These are phyloP conservation scores for Hysterium pulicare DNA, from an alignment of 2,329 filamentous ascomycete species.

Conservation along the genomic window DNA sequence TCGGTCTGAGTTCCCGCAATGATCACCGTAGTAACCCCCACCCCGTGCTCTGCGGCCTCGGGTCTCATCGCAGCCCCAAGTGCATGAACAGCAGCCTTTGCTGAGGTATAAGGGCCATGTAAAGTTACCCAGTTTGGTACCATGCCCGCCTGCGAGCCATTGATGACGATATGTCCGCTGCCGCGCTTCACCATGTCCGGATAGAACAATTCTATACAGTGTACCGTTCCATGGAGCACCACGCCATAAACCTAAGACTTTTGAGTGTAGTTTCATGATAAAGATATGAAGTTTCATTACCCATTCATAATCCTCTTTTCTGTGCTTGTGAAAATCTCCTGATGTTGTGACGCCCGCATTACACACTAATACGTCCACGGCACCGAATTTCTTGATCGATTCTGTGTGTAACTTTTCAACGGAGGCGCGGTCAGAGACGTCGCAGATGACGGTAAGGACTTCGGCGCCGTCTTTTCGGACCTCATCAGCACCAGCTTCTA, in stretches of 20 bases:
- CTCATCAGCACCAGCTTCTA: slow-evolving; percentile 10
- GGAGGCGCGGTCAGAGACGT: slow-evolving; percentile 12
- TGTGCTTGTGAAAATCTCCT: slow-evolving; percentile 9
- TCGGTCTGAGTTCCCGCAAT: slow-evolving; percentile 13
- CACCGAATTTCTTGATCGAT: slow-evolving; percentile 8
- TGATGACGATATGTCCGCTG: slow-evolving; percentile 11
- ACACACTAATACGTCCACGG: slow-evolving; percentile 16
- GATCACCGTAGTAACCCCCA: slow-evolving; percentile 12
- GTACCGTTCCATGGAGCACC: slow-evolving; percentile 9
- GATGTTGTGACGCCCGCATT: slow-evolving; percentile 15
- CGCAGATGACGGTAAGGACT: slow-evolving; percentile 16
- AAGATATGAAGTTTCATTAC: too few relatives aligned
- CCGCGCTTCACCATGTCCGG: slow-evolving; percentile 12
- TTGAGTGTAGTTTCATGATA: too few relatives aligned
- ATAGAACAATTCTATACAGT: slow-evolving; percentile 14
- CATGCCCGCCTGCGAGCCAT: slow-evolving; percentile 13
- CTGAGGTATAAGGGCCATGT: slow-evolving; percentile 14
- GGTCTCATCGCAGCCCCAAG: slow-evolving; percentile 11
- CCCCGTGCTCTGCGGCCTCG: slow-evolving; percentile 12
- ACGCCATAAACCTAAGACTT: slow-evolving; percentile 15
- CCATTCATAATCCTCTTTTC: slow-evolving; percentile 13
- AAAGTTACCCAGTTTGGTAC: slow-evolving; percentile 14
- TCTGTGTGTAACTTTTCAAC: slow-evolving; percentile 12
- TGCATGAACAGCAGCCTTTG: slow-evolving; percentile 14
- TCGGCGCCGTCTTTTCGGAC: slow-evolving; percentile 10